Base-by-base conservation (phyloP, 441 rosid genomes). In the Croton laevigatus region DNA sequence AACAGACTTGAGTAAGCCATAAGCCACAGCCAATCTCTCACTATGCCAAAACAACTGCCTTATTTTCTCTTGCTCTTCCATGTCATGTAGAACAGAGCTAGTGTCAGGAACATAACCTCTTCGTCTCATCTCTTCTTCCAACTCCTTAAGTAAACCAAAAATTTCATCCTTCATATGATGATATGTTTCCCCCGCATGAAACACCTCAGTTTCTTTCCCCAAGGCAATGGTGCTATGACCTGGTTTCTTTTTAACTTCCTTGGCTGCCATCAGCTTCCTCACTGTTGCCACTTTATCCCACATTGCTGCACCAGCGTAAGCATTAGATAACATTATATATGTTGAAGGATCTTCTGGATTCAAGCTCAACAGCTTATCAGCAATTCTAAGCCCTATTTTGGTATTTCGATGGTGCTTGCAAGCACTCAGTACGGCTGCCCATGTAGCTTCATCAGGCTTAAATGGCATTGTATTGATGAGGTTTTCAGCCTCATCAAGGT, bases 371-470 rank as follows among this genome's bases (percentile, higher is more conserved):
- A 90, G 79, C 66, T 76, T 82, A 75, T 88, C 80, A 10, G 91
- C 90, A 38, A 88, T 72, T 71, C 83, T 79, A 54, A 87, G 66
- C 32, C 86, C 93, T 83, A 84, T 82, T 69, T 81, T 49, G 42
- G 75, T 75, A 70, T 82, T 82, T 34, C 89, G 87, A 72, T 86
- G 87, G 8, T 82, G 88, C 70, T 85, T 88, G 79, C 88, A 90
- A 75, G 96, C 89, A 65, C 97, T 92, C 44, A 90, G 83, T 54
- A 92, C 68, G 69, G 97, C 96, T 71, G 87, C 93, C 97, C 97
- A 92, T 8, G 90, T 85, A 38, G 94, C 91, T 65, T 92, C 96
- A 78, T 88, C 96, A 0, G 96, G 94, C 65, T 81, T 73, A 76
- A 81, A 85, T 37, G 94, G 97, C 94, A 92, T 90, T 52, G 83